Evolutionary conservation across 2,329 filamentous ascomycete genomes (phyloP).

Genomic region (Microsporum audouinii): DNA sequence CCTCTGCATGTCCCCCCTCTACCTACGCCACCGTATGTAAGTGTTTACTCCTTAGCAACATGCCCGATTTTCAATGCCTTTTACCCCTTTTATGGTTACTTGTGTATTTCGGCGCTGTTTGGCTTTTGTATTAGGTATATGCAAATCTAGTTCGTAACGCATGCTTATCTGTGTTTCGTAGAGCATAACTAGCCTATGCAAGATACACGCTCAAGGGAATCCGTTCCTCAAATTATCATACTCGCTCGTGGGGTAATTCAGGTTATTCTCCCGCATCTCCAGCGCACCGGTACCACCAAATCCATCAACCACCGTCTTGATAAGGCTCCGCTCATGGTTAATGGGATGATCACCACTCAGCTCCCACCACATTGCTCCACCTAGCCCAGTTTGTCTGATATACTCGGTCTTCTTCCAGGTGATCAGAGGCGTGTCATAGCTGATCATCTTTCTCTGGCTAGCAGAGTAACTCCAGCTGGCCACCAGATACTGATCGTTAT

Average conservation of each 20-base stretch:
- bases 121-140: neutral
- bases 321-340: slow-evolving; percentile 9
- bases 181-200: neutral
- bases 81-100: neutral
- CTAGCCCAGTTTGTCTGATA: slow-evolving; percentile 55
- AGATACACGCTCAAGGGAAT: neutral
- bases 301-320: slow-evolving; percentile 8
- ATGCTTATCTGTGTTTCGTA: neutral
- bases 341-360: slow-evolving; percentile 55
- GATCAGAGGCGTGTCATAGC: slow-evolving; percentile 61
- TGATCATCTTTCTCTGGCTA: slow-evolving; percentile 51
- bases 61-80: neutral
- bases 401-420: slow-evolving; percentile 60
- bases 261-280: slow-evolving; percentile 9
- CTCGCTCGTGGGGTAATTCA: slow-evolving; percentile 10
- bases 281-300: slow-evolving; percentile 9
- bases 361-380: slow-evolving; percentile 98
- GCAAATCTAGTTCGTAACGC: neutral
- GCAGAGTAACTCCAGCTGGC: slow-evolving; percentile 66
- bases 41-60: neutral
- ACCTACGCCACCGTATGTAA: neutral
- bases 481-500: slow-evolving; percentile 48
- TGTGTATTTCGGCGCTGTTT: neutral
- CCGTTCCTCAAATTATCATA: slow-evolving; percentile 12
- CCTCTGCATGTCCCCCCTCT: neutral